A percentile compares a stretch with the other conserved stretches of the same genome.
Evolutionary conservation across 345 rosid species (phyloP).

Genomic region (Eucalyptus regnans): DNA sequence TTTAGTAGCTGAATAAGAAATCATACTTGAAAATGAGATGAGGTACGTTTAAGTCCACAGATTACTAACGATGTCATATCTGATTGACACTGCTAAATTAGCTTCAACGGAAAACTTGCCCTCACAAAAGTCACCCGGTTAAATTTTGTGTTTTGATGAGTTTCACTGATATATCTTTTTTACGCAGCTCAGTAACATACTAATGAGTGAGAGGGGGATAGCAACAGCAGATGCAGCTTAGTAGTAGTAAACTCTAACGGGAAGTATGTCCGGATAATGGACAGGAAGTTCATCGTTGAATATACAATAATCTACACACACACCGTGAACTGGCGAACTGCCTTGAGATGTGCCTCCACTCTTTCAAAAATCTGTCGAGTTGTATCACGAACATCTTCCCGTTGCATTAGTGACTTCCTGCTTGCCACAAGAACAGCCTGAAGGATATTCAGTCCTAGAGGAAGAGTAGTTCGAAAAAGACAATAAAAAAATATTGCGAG

Average conservation of each 20-base stretch:
- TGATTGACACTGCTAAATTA: not conserved
- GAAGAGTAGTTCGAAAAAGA: not conserved
- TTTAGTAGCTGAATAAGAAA: not conserved
- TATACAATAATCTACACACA: not conserved
- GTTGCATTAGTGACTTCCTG: slow-evolving; percentile 58
- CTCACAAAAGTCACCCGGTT: not conserved
- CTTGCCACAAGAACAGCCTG: slow-evolving; percentile 91
- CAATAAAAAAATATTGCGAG: not conserved
- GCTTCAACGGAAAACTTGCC: not conserved
- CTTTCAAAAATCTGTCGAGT: slow-evolving; percentile 91
- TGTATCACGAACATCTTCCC: slow-evolving; percentile 47
- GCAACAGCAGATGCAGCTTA: not conserved
- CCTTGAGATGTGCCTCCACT: slow-evolving; percentile 91
- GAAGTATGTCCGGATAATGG: not conserved
- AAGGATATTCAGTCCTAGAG: not conserved
- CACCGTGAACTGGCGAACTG: slow-evolving; percentile 73
- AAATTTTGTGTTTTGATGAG: not conserved
- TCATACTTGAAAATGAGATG: not conserved
- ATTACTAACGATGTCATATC: not conserved
- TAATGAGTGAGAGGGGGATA: not conserved
- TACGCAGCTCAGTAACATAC: not conserved
- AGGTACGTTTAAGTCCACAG: not conserved
- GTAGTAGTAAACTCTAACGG: not conserved
- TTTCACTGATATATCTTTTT: not conserved
- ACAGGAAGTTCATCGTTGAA: not conserved